phyloP scores from a whole-genome alignment of 345 rosid species.

The Populus davidiana region DNA sequence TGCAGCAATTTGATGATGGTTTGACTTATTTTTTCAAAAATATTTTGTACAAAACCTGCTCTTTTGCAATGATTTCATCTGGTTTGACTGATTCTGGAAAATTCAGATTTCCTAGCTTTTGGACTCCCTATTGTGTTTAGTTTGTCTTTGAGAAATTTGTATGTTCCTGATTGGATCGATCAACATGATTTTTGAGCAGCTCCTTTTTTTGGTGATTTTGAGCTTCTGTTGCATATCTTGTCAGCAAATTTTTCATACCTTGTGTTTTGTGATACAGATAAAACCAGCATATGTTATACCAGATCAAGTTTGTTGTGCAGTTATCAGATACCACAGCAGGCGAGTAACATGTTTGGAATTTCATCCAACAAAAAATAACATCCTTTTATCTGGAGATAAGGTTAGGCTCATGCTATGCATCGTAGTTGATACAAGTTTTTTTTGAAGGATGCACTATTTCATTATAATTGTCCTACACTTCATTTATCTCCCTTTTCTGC shows the following conservation, averaged over 20 bases:
- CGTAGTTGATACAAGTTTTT: neutral
- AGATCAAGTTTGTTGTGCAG: conserved; percentile 80
- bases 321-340: conserved; percentile 89
- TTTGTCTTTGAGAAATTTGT: neutral
- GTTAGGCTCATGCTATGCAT: conserved; percentile 25
- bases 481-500: neutral
- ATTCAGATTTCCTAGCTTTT: neutral
- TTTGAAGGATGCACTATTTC: neutral
- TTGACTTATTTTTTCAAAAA: neutral
- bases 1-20: neutral
- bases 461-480: neutral
- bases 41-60: neutral
- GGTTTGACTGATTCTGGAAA: neutral
- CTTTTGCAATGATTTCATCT: neutral
- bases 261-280: conserved; percentile 40
- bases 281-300: conserved; percentile 78
- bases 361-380: conserved; percentile 79
- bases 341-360: conserved; percentile 92
- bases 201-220: neutral
- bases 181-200: neutral
- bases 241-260: neutral
- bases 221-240: conserved; percentile 1
- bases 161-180: neutral
- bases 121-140: neutral
- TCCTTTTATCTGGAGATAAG: conserved; percentile 95